Evolutionary conservation across 352 stramenopile genomes (phyloP).

Genomic region (Pythium phragmiticola): DNA sequence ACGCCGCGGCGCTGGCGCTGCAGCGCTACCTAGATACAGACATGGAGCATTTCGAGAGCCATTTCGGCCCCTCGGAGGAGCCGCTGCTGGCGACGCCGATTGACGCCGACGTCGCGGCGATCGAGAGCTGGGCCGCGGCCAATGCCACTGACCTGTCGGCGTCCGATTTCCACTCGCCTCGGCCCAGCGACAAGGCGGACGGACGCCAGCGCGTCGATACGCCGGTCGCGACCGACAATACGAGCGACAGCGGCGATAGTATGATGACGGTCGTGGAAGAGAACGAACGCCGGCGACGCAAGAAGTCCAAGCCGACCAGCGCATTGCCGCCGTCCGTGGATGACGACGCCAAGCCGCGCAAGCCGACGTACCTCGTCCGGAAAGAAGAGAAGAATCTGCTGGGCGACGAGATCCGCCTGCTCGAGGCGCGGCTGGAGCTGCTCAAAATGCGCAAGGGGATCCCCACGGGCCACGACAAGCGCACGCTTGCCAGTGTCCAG

Average conservation of each 20-base stretch:
- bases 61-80: background rate
- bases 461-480: slow-evolving; percentile 6
- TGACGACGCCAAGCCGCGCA: background rate
- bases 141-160: background rate
- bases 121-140: background rate
- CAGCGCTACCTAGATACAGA: background rate
- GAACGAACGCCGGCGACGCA: no score
- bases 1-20: no score
- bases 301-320: no score
- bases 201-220: no score
- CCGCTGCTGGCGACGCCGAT: background rate
- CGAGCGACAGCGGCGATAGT: no score
- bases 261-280: no score
- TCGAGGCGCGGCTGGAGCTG: slow-evolving; percentile 17
- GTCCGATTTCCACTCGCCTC: no score
- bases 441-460: slow-evolving; percentile 4
- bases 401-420: slow-evolving; percentile 8
- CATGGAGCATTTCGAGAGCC: background rate
- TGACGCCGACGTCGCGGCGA: background rate
- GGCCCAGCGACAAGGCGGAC: no score
- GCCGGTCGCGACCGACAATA: no score
- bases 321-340: background rate
- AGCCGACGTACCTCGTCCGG: background rate
- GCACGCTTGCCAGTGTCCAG: slow-evolving; percentile 3
- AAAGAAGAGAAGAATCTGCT: slow-evolving; percentile 14